A percentile compares a stretch with the other conserved stretches of the same genome.
Conservation (phyloP, 148 eudicot genomes). For the Cornus controversa region DNA sequence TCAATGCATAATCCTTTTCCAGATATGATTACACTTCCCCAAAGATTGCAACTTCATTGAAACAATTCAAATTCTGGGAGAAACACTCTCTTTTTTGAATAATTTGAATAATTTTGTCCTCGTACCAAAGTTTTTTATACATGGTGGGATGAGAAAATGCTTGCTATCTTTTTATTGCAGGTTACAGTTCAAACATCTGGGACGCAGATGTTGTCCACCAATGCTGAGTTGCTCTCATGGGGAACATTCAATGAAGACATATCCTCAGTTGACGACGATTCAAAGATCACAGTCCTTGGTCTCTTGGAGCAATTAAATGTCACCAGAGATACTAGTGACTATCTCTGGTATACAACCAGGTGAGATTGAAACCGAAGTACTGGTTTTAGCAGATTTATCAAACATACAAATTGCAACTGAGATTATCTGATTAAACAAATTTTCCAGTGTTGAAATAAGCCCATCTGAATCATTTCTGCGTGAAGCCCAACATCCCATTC, state of each 20-base stretch:
- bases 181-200: conserved; percentile 56
- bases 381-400: not conserved
- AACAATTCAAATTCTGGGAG: not conserved
- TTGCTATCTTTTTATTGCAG: conserved; percentile 28
- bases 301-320: conserved; percentile 81
- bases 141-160: not conserved
- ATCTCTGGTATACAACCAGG: conserved; percentile 96
- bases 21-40: not conserved
- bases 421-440: conserved; percentile 1
- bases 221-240: conserved; percentile 50
- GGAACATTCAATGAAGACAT: conserved; percentile 64
- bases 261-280: conserved; percentile 38
- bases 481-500: conserved; percentile 50
- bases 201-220: conserved; percentile 55
- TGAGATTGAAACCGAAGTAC: conserved; percentile 21
- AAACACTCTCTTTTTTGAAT: not conserved
- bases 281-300: conserved; percentile 54
- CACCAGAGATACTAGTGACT: conserved; percentile 84
- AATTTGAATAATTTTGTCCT: not conserved
- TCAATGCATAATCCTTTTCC: not conserved
- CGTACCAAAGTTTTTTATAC: not conserved
- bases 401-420: not conserved
- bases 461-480: conserved; percentile 63
- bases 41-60: not conserved
- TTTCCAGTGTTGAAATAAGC: conserved; percentile 61